phyloP scores from a whole-genome alignment of 2,329 filamentous ascomycete genomes.

The Stemphylium beticola region DNA sequence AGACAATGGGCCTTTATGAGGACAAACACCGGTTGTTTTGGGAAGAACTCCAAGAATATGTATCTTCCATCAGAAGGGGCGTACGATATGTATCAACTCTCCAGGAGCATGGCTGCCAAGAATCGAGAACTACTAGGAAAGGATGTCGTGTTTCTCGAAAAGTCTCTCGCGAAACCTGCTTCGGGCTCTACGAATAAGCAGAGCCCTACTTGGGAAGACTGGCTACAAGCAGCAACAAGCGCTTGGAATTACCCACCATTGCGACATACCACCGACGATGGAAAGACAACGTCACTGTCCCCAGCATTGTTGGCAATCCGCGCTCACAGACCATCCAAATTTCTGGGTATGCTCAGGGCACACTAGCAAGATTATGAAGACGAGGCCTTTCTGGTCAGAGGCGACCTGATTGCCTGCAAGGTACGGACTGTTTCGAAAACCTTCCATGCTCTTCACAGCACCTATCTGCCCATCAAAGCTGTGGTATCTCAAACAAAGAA shows the following conservation, averaged over 20 bases:
- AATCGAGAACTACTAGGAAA: too few relatives aligned
- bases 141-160: too few relatives aligned
- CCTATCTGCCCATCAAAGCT: background rate
- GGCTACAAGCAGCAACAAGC: too few relatives aligned
- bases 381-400: background rate
- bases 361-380: constrained; percentile 23
- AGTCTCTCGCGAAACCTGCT: too few relatives aligned
- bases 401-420: background rate
- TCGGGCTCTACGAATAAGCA: too few relatives aligned
- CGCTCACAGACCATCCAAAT: constrained; percentile 3
- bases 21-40: background rate
- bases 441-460: too few relatives aligned
- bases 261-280: background rate
- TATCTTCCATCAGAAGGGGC: constrained; percentile 20
- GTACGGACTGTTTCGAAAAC: background rate
- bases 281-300: constrained; percentile 4
- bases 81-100: constrained; percentile 23
- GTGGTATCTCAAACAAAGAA: background rate
- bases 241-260: background rate
- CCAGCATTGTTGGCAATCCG: constrained; percentile 4
- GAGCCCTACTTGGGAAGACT: too few relatives aligned
- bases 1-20: constrained; percentile 10
- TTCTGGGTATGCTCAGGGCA: constrained; percentile 18
- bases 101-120: too few relatives aligned
- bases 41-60: background rate